A percentile compares a stretch with the other conserved stretches of the same genome.
Conservation (phyloP, 495 filamentous ascomycete species). For the Penicillium psychrofluorescens region DNA sequence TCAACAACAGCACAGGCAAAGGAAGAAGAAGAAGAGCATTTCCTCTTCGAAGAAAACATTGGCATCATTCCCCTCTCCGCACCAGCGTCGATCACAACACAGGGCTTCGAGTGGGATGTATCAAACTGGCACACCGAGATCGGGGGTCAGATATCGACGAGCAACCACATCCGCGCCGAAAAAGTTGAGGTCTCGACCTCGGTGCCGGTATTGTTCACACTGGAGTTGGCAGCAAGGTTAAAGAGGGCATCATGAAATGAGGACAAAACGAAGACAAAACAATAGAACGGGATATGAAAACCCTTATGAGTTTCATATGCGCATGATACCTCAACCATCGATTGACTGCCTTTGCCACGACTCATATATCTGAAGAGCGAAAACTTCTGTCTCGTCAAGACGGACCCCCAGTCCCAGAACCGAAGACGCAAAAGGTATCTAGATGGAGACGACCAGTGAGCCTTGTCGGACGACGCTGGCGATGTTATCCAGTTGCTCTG, state of each 20-base stretch:
- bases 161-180: slow-evolving; percentile 68
- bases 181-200: slow-evolving; percentile 56
- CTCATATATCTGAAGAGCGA: too few species aligned
- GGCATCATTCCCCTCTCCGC: slow-evolving; percentile 80
- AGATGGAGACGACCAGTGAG: too few species aligned
- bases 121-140: slow-evolving; percentile 71
- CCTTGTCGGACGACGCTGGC: too few species aligned
- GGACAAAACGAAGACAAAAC: not conserved
- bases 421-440: too few species aligned
- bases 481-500: too few species aligned
- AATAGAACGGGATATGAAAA: not conserved
- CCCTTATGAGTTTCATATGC: too few species aligned
- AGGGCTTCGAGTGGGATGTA: slow-evolving; percentile 87
- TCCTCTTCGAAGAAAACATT: slow-evolving; percentile 54
- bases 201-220: slow-evolving; percentile 73
- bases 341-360: too few species aligned
- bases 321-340: too few species aligned
- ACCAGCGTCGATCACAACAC: slow-evolving; percentile 63
- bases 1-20: not conserved
- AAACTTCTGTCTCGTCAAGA: too few species aligned
- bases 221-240: slow-evolving; percentile 54
- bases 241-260: slow-evolving; percentile 18
- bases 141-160: slow-evolving; percentile 82
- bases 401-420: too few species aligned
- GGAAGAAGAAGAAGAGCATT: not conserved